phyloP scores from a whole-genome alignment of 2,329 filamentous ascomycete genomes.

The Zalaria obscura region DNA sequence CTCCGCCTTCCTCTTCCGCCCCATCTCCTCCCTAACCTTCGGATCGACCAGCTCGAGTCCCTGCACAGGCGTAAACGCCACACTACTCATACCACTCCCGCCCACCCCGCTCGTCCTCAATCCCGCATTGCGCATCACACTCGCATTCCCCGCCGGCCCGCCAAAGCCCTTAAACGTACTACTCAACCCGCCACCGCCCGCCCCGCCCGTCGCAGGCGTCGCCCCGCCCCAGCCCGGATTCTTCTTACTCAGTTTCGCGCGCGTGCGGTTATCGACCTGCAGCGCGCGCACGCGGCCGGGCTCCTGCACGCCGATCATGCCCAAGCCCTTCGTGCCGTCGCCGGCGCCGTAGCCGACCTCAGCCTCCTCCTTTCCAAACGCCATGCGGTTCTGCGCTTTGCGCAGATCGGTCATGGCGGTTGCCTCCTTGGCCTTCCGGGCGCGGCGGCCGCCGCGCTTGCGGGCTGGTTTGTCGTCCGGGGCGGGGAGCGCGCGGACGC shows the following conservation, averaged over 20 bases:
- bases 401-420: slow-evolving; percentile 92
- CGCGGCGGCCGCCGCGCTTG: slow-evolving; percentile 81
- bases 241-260: slow-evolving; percentile 86
- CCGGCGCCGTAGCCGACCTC: slow-evolving; percentile 84
- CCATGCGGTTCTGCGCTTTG: slow-evolving; percentile 92
- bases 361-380: slow-evolving; percentile 87
- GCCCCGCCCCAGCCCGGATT: slow-evolving; percentile 84
- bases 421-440: slow-evolving; percentile 89
- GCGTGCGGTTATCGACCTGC: slow-evolving; percentile 85
- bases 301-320: slow-evolving; percentile 85
- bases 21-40: slow-evolving; percentile 76
- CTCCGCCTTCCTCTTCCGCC: slow-evolving; percentile 80
- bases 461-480: slow-evolving; percentile 90
- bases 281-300: slow-evolving; percentile 78
- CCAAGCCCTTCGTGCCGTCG: slow-evolving; percentile 73
- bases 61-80: slow-evolving; percentile 90
- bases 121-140: slow-evolving; percentile 63
- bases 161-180: slow-evolving; percentile 63
- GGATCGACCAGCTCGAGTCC: slow-evolving; percentile 92
- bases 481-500: slow-evolving; percentile 69
- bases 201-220: slow-evolving; percentile 39
- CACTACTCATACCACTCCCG: slow-evolving; percentile 49
- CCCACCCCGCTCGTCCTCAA: slow-evolving; percentile 69
- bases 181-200: slow-evolving; percentile 24
- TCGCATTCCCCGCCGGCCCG: slow-evolving; percentile 37